Conservation (phyloP, 2,329 filamentous ascomycete genomes). For the Penicillium sp. region DNA sequence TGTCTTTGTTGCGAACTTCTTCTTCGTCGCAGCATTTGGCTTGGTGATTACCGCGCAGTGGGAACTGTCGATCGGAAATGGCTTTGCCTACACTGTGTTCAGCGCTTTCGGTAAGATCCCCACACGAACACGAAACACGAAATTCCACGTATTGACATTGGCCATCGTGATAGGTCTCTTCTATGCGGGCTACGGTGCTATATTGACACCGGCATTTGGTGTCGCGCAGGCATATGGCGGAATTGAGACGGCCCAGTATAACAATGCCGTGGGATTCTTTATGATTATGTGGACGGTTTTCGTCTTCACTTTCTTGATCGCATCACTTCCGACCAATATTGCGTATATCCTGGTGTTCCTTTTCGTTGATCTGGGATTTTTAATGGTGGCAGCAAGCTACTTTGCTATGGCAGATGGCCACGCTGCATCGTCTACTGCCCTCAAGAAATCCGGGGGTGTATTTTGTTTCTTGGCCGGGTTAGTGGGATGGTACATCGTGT, state of each 20-base stretch:
- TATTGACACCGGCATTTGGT: conserved; percentile 46
- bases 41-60: conserved; percentile 54
- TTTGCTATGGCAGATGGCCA: conserved; percentile 46
- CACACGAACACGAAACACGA: not conserved
- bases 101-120: conserved; percentile 47
- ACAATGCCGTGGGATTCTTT: conserved; percentile 50
- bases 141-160: not conserved
- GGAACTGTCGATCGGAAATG: conserved; percentile 51
- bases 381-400: conserved; percentile 43
- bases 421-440: conserved; percentile 25
- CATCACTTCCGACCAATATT: conserved; percentile 43
- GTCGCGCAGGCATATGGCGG: conserved; percentile 43
- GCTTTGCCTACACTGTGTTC: conserved; percentile 51
- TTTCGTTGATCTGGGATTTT: conserved; percentile 45
- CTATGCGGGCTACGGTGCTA: conserved; percentile 48
- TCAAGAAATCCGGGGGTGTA: conserved; percentile 45
- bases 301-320: conserved; percentile 45
- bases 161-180: conserved; percentile 37
- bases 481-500: conserved; percentile 45
- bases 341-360: conserved; percentile 49
- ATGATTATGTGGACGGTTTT: conserved; percentile 48
- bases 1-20: conserved; percentile 53
- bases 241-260: conserved; percentile 39
- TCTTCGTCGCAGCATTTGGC: conserved; percentile 49
- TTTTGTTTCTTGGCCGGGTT: conserved; percentile 47